Percentiles rank a stretch among this genome's conserved stretches.
phyloP scores from a whole-genome alignment of 768 basidiomycete genomes.

The Bullera alba region DNA sequence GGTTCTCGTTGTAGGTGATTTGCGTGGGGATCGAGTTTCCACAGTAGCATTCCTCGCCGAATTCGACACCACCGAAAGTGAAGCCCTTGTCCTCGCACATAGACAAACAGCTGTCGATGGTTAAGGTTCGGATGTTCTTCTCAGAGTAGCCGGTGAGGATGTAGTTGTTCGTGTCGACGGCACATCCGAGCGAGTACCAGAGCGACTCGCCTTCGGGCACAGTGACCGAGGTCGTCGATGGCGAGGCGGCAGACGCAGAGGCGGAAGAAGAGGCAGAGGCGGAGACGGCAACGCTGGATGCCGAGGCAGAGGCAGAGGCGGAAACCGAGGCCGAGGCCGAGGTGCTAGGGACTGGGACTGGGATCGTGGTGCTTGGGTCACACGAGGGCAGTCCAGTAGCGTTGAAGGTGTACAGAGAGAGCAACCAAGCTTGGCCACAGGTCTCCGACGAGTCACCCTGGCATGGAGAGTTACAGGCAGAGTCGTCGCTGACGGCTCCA shows the following conservation, averaged over 20 bases:
- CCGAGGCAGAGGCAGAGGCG: neutral
- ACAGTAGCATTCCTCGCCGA: conserved; percentile 45
- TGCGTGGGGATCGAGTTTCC: conserved; percentile 23
- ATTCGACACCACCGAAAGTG: conserved; percentile 44
- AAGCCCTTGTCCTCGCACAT: conserved; percentile 41
- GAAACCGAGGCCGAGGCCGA: conserved; percentile 3
- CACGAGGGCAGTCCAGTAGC: conserved; percentile 1
- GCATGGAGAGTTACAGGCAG: conserved; percentile 27
- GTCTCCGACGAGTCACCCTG: conserved; percentile 17
- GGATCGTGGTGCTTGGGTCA: neutral
- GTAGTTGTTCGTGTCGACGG: conserved; percentile 25
- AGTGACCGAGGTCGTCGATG: conserved; percentile 11
- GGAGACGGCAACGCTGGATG: neutral
- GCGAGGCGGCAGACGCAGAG: conserved; percentile 11
- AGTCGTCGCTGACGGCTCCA: conserved; percentile 9
- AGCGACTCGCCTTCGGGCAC: conserved; percentile 24
- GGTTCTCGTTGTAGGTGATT: conserved; percentile 24
- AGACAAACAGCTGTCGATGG: conserved; percentile 41
- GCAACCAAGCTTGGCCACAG: conserved; percentile 32
- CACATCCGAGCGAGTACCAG: conserved; percentile 45
- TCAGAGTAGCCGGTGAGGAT: conserved; percentile 20
- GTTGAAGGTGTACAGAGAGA: conserved; percentile 38
- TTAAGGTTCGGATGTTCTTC: conserved; percentile 20
- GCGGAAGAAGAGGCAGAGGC: conserved; percentile 4
- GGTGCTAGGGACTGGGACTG: neutral